phyloP scores from a whole-genome alignment of 306 rosid genomes.

The Prosopis cineraria region DNA sequence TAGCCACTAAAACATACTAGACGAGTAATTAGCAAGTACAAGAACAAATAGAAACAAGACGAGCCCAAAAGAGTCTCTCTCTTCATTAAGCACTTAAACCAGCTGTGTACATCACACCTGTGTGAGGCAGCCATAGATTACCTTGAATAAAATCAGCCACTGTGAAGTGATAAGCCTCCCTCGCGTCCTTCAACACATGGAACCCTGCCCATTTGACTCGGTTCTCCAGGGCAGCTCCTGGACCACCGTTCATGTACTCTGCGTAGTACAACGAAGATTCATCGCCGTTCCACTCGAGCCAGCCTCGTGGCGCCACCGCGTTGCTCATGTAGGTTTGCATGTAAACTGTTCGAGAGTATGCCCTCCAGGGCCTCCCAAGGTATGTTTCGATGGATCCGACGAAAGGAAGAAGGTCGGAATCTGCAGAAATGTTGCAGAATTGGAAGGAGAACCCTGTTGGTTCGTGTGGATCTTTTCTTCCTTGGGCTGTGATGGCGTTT shows the following conservation, averaged over 20 bases:
- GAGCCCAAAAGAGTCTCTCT: not conserved
- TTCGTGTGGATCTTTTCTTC: constrained; percentile 70
- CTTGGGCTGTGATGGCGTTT: constrained; percentile 89
- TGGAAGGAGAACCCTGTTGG: constrained; percentile 87
- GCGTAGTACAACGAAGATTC: constrained; percentile 63
- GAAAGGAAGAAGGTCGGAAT: constrained; percentile 47
- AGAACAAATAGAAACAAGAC: not conserved
- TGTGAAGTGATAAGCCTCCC: constrained; percentile 47
- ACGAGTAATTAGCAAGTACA: not conserved
- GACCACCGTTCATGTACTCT: constrained; percentile 72
- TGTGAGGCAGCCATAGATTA: constrained; percentile 74
- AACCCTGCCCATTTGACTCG: constrained; percentile 82
- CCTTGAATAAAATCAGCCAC: constrained; percentile 78
- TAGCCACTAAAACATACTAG: not conserved
- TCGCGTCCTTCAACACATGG: constrained; percentile 48
- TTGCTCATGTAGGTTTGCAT: constrained; percentile 61
- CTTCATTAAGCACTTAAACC: constrained; percentile 43
- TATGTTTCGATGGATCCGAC: constrained; percentile 47
- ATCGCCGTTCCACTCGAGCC: constrained; percentile 78
- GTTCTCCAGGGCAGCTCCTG: constrained; percentile 46
- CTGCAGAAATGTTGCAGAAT: constrained; percentile 72
- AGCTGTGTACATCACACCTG: constrained; percentile 66
- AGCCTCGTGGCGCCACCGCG: constrained; percentile 63
- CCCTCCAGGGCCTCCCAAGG: constrained; percentile 90
- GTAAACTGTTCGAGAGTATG: constrained; percentile 66